Evolutionary conservation across 2,329 filamentous ascomycete genomes (phyloP).

Genomic region (Microcyclosporella mali): DNA sequence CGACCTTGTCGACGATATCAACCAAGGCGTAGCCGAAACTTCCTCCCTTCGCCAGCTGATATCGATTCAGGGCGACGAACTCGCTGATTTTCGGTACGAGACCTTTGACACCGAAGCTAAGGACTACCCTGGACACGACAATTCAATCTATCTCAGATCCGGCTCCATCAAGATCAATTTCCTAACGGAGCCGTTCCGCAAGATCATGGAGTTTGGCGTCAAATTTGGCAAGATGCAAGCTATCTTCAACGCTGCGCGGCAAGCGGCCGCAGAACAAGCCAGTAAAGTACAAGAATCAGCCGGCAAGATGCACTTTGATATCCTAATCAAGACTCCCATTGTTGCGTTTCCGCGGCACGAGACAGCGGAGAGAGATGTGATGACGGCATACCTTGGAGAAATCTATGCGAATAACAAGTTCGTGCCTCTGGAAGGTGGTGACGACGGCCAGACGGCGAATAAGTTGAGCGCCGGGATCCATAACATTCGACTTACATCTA

Average conservation of each 20-base stretch:
- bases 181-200: conserved; percentile 91
- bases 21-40: conserved; percentile 74
- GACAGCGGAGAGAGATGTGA: conserved; percentile 65
- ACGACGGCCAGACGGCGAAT: conserved; percentile 70
- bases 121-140: conserved; percentile 89
- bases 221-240: conserved; percentile 99
- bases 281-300: conserved; percentile 87
- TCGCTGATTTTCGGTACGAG: conserved; percentile 96
- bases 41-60: conserved; percentile 81
- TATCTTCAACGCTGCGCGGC: conserved; percentile 92
- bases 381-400: conserved; percentile 92
- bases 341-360: conserved; percentile 84
- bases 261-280: conserved; percentile 89
- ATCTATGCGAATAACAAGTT: conserved; percentile 97
- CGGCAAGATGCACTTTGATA: conserved; percentile 86
- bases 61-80: conserved; percentile 88
- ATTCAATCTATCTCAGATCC: conserved; percentile 80
- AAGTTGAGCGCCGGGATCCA: conserved; percentile 85
- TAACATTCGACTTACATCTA: conserved; percentile 84
- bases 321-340: conserved; percentile 90
- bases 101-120: conserved; percentile 76
- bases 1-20: conserved; percentile 86
- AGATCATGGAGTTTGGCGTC: conserved; percentile 95
- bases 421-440: conserved; percentile 70
- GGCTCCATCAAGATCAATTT: conserved; percentile 97